Conservation (phyloP, 1,284 basidiomycete genomes). For the Malassezia japonica region DNA sequence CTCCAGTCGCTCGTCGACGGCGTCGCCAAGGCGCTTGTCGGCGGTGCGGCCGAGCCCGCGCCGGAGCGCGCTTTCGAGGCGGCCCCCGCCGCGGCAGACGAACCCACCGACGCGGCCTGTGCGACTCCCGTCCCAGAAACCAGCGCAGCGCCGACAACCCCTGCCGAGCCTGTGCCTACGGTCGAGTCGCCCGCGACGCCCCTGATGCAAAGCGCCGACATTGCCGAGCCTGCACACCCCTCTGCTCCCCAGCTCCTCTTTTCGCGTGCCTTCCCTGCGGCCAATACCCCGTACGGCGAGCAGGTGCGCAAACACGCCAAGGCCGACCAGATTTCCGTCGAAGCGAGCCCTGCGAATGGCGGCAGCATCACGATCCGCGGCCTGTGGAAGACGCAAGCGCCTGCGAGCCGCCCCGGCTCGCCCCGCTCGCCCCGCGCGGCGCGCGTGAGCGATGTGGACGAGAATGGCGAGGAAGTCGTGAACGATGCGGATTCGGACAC, state of each 20-base stretch:
- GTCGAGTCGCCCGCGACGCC: not conserved
- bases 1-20: not conserved
- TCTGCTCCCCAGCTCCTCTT: conserved; percentile 7
- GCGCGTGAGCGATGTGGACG: conserved; percentile 15
- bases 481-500: too few relatives aligned
- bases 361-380: conserved; percentile 11
- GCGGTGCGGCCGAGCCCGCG: not conserved
- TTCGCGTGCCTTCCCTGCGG: conserved; percentile 7
- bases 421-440: conserved; percentile 10
- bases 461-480: conserved; percentile 11
- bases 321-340: conserved; percentile 3
- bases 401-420: not conserved
- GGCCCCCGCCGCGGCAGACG: not conserved
- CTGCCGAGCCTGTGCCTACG: not conserved
- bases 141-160: not conserved
- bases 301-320: conserved; percentile 3
- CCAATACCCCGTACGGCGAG: conserved; percentile 7
- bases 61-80: not conserved
- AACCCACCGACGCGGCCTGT: not conserved
- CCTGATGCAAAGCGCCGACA: too few relatives aligned
- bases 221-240: too few relatives aligned
- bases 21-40: not conserved
- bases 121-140: not conserved
- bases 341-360: conserved; percentile 1
- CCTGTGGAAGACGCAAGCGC: conserved; percentile 3